Evolutionary conservation across 176 grass and related monocot species (phyloP).

Genomic region (Cenchrus americanus): DNA sequence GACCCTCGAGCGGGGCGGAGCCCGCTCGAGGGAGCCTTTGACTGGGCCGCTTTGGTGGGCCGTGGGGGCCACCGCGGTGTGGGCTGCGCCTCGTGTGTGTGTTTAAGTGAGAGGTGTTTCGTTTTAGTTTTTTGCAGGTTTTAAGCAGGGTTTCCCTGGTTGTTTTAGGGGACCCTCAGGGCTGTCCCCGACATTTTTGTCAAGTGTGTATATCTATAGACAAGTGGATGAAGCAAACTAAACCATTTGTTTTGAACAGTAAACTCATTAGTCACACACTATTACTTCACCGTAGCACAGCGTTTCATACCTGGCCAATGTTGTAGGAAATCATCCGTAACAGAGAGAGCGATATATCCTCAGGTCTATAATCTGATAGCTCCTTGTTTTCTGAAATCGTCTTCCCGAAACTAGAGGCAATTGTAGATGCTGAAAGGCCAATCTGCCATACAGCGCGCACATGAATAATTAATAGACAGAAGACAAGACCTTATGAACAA

Average conservation of each 20-base stretch:
- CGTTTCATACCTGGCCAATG: slow-evolving; percentile 82
- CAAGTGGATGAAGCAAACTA: slow-evolving; percentile 9
- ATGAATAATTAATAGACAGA: slow-evolving; percentile 37
- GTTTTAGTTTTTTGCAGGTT: too few species aligned
- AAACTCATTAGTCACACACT: neutral
- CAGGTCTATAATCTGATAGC: slow-evolving; percentile 86
- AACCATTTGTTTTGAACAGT: slow-evolving; percentile 10
- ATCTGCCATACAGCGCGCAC: slow-evolving; percentile 63
- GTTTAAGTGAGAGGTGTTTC: too few species aligned
- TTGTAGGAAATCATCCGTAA: slow-evolving; percentile 99
- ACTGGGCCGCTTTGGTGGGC: too few species aligned
- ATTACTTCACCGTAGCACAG: slow-evolving; percentile 28
- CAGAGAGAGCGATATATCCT: slow-evolving; percentile 98
- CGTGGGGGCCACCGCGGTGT: too few species aligned
- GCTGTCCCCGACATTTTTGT: too few species aligned
- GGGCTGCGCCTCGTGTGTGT: too few species aligned
- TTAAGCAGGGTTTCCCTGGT: too few species aligned
- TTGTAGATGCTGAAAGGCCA: slow-evolving; percentile 96
- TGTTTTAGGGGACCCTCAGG: too few species aligned
- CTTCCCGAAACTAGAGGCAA: slow-evolving; percentile 96
- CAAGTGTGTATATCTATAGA: neutral
- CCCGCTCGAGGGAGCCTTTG: too few species aligned
- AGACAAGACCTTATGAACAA: neutral
- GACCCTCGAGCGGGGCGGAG: too few species aligned
- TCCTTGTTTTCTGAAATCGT: slow-evolving; percentile 97